Evolutionary conservation across 2,329 filamentous ascomycete genomes (phyloP).

Genomic region (Polytolypa hystricis): DNA sequence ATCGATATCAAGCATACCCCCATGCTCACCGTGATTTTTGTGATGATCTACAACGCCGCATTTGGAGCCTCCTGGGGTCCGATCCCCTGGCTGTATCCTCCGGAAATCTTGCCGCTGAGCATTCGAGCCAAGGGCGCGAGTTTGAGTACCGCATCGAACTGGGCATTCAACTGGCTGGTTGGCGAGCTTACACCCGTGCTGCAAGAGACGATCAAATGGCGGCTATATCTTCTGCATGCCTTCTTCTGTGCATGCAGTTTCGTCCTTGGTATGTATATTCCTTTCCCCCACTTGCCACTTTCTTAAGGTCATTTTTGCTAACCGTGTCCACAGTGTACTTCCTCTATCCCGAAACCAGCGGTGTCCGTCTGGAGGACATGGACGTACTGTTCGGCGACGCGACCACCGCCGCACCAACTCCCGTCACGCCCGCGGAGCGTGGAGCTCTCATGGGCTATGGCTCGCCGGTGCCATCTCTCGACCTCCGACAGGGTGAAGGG

Average conservation of each 20-base stretch:
- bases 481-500: conserved; percentile 44
- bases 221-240: conserved; percentile 86
- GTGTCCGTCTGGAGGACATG: conserved; percentile 94
- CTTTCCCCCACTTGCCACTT: conserved; percentile 4
- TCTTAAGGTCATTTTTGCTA: conserved; percentile 1
- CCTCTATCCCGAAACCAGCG: conserved; percentile 92
- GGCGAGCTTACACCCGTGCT: conserved; percentile 90
- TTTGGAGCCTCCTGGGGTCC: conserved; percentile 98
- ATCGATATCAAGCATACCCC: conserved; percentile 70
- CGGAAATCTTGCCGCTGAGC: conserved; percentile 94
- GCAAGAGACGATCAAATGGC: conserved; percentile 86
- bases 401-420: conserved; percentile 70
- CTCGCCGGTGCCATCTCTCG: conserved; percentile 70
- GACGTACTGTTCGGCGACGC: conserved; percentile 87
- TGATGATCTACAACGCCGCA: conserved; percentile 96
- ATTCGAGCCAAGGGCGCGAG: conserved; percentile 95
- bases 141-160: conserved; percentile 91
- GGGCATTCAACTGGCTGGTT: conserved; percentile 97
- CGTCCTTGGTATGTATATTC: conserved; percentile 66
- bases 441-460: conserved; percentile 68
- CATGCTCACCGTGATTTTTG: conserved; percentile 77
- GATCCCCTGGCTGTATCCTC: conserved; percentile 95
- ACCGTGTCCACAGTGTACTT: conserved; percentile 63
- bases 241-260: conserved; percentile 96
- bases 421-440: conserved; percentile 63